These are phyloP conservation scores for Populus hybrid DNA, from an alignment of 441 rosid species.

Conservation along the genomic window DNA sequence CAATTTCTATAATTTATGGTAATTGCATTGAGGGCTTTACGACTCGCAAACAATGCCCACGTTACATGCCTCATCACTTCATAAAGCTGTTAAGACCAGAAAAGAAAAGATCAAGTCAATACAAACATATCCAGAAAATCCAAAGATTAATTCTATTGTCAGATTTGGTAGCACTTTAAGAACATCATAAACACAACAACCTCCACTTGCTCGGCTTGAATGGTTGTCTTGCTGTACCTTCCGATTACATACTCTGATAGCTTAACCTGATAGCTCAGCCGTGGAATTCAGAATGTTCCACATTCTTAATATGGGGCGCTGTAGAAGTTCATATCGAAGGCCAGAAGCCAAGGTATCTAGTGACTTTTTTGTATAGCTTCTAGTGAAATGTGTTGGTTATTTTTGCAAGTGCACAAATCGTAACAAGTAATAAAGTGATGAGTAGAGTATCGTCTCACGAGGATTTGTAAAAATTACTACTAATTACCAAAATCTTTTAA, in stretches of 20 bases:
- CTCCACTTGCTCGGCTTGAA: conserved; percentile 84
- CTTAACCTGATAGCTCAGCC: too few relatives aligned
- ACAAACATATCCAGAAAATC: neutral
- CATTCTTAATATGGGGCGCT: too few relatives aligned
- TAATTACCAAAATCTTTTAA: too few relatives aligned
- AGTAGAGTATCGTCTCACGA: rapidly evolving
- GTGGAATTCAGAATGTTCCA: too few relatives aligned
- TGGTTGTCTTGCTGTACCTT: too few relatives aligned
- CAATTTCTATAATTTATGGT: too few relatives aligned
- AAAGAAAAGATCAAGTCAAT: conserved; percentile 10
- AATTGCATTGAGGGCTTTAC: conserved; percentile 51
- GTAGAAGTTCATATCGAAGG: too few relatives aligned
- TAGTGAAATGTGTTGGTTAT: too few relatives aligned
- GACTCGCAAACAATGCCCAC: conserved; percentile 92
- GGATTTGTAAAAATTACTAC: rapidly evolving
- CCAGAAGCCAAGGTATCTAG: too few relatives aligned
- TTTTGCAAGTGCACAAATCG: too few relatives aligned
- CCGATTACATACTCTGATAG: too few relatives aligned
- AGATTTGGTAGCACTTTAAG: neutral
- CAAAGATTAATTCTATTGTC: neutral
- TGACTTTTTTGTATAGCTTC: too few relatives aligned
- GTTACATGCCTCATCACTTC: conserved; percentile 88
- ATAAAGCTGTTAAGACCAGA: conserved; percentile 49
- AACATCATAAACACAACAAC: conserved; percentile 28
- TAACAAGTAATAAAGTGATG: neutral